Evolutionary conservation across 805 yeast genomes (phyloP), one percentile per base, ranked within the genome.

Genomic region (Grigorovia yakushimaensis): DNA sequence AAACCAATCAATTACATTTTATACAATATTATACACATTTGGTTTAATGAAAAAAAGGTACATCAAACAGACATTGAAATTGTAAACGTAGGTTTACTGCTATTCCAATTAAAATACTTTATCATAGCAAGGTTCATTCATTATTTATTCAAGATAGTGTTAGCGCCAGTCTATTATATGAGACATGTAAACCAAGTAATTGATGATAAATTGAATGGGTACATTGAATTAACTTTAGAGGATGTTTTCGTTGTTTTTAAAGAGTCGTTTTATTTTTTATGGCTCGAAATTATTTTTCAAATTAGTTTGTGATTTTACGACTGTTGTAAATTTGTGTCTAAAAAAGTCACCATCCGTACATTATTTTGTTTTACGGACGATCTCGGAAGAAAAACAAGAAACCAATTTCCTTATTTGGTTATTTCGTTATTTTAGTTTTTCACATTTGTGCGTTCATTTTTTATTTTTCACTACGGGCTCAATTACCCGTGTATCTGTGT

Each of bases 181-280:
- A n/a, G 7, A 22, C 47, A 44, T 13, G 21, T 44, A 15, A 44
- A 44, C 30, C 13, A n/a, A 27, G 22, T 44, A 6, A 39, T 44
- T 19, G 39, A 44, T 21, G 24, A 43, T 9, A 27, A 43, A 24
- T 21, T 40, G 20, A n/a, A 40, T 21, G 24, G 27, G 6, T 23
- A 40, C 19, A 22, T 13, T 17, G 24, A 40, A 8, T 11, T 40
- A 9, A 20, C 10, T 21, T 11, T 40, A 8, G n/a, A 17, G 7
- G 24, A 17, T 21, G 13, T 40, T 18, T 6, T n/a, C 21, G 20
- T 15, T 20, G 24, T 40, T 21, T 10, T 20, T 8, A 21, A 23
- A 20, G 42, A 40, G 21, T 40, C 42, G 21, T 10, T 40, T 8
- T 15, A 22, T 11, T 40, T 20, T n/a, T 17, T 40, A 21, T 40